A percentile compares a stretch with the other conserved stretches of the same genome.
Conservation (phyloP, 805 yeast species). For the Zygosaccharomyces siamensis region DNA sequence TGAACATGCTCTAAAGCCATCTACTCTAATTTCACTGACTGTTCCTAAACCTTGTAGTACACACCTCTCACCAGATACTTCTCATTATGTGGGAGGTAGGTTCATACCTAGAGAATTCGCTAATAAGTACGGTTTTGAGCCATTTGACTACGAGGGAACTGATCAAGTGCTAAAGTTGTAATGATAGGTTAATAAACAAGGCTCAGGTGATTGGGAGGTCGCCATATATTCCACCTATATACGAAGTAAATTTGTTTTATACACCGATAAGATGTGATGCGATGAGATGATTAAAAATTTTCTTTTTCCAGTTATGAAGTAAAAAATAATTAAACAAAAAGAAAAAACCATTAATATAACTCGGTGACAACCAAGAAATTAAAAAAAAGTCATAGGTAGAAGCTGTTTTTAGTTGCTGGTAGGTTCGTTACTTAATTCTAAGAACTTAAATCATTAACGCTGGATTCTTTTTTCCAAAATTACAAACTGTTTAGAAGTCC, state of each 20-base stretch:
- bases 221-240: too few relatives aligned
- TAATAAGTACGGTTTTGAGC: slow-evolving; percentile 62
- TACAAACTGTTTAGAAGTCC: not conserved
- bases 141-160: slow-evolving; percentile 52
- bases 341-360: not conserved
- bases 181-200: not conserved
- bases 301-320: not conserved
- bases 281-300: not conserved
- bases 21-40: slow-evolving; percentile 72
- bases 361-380: not conserved
- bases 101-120: slow-evolving; percentile 70
- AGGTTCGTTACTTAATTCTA: not conserved
- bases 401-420: not conserved
- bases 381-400: not conserved
- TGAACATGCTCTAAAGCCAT: slow-evolving; percentile 48
- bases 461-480: not conserved
- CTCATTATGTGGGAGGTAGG: slow-evolving; percentile 87
- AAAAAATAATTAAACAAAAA: not conserved
- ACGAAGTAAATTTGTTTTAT: not conserved
- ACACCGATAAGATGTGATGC: not conserved
- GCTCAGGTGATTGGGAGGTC: not conserved
- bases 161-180: slow-evolving; percentile 49
- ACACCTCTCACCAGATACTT: slow-evolving; percentile 39
- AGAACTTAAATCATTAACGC: not conserved
- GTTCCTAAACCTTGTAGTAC: slow-evolving; percentile 90